These are phyloP conservation scores for Penicillium sp. DNA, from an alignment of 2,329 filamentous ascomycete genomes.

Conservation along the genomic window DNA sequence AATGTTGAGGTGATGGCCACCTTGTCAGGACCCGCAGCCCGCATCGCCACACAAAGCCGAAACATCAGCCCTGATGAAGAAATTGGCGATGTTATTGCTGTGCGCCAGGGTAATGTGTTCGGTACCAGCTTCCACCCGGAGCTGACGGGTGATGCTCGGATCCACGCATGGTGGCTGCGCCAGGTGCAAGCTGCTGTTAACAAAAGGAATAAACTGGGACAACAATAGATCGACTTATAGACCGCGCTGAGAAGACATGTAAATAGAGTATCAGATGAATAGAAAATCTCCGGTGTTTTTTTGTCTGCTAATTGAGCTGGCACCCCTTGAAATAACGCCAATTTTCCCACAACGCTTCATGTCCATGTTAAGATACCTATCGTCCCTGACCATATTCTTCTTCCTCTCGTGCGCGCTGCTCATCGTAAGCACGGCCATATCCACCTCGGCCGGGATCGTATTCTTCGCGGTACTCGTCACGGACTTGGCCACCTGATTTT, in stretches of 20 bases:
- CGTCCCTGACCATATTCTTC: slow-evolving; percentile 61
- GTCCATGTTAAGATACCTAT: slow-evolving; percentile 34
- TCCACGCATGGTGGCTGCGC: slow-evolving; percentile 90
- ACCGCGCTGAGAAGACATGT: slow-evolving; percentile 16
- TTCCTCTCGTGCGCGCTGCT: slow-evolving; percentile 57
- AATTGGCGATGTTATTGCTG: slow-evolving; percentile 76
- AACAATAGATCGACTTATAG: slow-evolving; percentile 14
- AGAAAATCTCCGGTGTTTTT: slow-evolving; percentile 25
- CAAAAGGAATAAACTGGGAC: slow-evolving; percentile 25
- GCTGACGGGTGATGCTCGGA: slow-evolving; percentile 80
- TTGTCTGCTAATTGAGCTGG: slow-evolving; percentile 31
- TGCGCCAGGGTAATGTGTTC: slow-evolving; percentile 86
- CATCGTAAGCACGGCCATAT: slow-evolving; percentile 74
- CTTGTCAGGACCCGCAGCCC: slow-evolving; percentile 54
- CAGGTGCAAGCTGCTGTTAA: slow-evolving; percentile 58
- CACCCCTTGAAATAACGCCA: slow-evolving; percentile 36
- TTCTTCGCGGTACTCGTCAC: slow-evolving; percentile 96
- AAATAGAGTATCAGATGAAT: slow-evolving; percentile 30
- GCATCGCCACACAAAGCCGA: slow-evolving; percentile 47
- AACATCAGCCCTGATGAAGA: slow-evolving; percentile 42
- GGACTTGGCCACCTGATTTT: slow-evolving; percentile 93
- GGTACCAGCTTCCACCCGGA: slow-evolving; percentile 97
- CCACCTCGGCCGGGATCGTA: slow-evolving; percentile 94
- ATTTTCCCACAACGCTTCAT: slow-evolving; percentile 25
- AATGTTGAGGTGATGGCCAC: slow-evolving; percentile 61